These are phyloP conservation scores for Coemansia sp. DNA, from an alignment of 192 early-diverging fungal species.

Conservation along the genomic window DNA sequence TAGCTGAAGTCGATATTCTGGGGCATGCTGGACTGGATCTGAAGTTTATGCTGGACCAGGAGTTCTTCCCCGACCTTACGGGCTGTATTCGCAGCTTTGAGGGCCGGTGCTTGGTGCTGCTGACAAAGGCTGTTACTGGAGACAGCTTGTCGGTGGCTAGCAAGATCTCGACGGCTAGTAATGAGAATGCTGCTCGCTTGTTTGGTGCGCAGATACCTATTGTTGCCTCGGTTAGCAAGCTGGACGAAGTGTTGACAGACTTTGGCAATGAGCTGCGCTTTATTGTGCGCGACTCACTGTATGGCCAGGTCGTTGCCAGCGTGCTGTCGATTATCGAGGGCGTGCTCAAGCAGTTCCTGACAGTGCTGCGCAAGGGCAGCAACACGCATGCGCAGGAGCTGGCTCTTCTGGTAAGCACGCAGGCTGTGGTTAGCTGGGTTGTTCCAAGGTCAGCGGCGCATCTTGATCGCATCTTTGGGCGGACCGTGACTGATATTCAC, in stretches of 20 bases:
- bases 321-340: conserved; percentile 50
- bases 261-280: conserved; percentile 54
- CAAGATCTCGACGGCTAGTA: conserved; percentile 37
- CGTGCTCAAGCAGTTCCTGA: conserved; percentile 53
- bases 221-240: conserved; percentile 38
- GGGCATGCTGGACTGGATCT: conserved; percentile 83
- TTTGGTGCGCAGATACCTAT: conserved; percentile 51
- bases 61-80: conserved; percentile 74
- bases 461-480: conserved; percentile 49
- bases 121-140: conserved; percentile 64
- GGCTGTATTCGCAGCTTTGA: conserved; percentile 70
- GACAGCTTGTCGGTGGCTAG: conserved; percentile 67
- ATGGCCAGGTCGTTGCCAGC: conserved; percentile 53
- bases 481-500: conserved; percentile 52
- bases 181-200: conserved; percentile 16
- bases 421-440: conserved; percentile 49
- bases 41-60: conserved; percentile 75
- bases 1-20: conserved; percentile 76
- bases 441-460: conserved; percentile 48
- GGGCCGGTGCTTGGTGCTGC: conserved; percentile 57
- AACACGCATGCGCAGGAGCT: conserved; percentile 36
- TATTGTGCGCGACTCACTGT: conserved; percentile 56
- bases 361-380: conserved; percentile 26
- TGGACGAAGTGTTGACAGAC: conserved; percentile 46
- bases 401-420: conserved; percentile 50